These are phyloP conservation scores for Talaromyces borbonicus DNA, from an alignment of 495 filamentous ascomycete species.

Conservation along the genomic window DNA sequence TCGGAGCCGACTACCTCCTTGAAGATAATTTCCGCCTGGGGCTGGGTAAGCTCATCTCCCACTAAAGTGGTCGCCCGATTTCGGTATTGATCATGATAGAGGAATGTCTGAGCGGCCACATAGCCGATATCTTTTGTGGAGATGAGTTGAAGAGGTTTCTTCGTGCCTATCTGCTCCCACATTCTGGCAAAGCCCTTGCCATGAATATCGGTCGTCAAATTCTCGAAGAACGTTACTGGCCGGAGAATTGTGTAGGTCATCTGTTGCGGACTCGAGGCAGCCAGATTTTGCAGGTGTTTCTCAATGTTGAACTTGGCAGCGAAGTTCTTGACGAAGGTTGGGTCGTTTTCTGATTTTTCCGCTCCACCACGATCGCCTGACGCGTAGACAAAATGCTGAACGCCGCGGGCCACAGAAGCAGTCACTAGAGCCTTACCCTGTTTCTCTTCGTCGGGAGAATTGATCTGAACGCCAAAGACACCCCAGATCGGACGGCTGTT, in stretches of 20 bases:
- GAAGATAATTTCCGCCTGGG: constrained; percentile 41
- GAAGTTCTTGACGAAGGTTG: constrained; percentile 56
- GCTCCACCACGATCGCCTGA: constrained; percentile 61
- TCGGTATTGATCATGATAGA: constrained; percentile 34
- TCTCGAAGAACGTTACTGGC: constrained; percentile 60
- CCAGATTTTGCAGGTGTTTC: constrained; percentile 41
- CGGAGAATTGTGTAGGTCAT: constrained; percentile 55
- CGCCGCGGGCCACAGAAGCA: constrained; percentile 41
- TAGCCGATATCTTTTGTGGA: constrained; percentile 51
- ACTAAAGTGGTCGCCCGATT: constrained; percentile 42
- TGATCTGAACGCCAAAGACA: constrained; percentile 39
- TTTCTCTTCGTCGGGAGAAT: constrained; percentile 34
- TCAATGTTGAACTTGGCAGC: constrained; percentile 55
- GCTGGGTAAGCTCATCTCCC: constrained; percentile 48
- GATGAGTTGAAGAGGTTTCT: constrained; percentile 48
- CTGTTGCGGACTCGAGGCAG: constrained; percentile 14
- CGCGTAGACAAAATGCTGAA: constrained; percentile 55
- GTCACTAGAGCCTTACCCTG: constrained; percentile 56
- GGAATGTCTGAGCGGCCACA: constrained; percentile 53
- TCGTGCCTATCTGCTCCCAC: constrained; percentile 35
- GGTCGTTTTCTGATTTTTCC: constrained; percentile 38
- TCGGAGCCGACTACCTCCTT: constrained; percentile 34
- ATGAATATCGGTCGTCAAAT: constrained; percentile 45
- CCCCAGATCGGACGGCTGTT: constrained; percentile 36
- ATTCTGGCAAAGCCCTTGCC: constrained; percentile 51